A percentile compares a stretch with the other conserved stretches of the same genome.
Evolutionary conservation across 306 rosid species (phyloP).

Genomic region (Ormosia semicastrata): DNA sequence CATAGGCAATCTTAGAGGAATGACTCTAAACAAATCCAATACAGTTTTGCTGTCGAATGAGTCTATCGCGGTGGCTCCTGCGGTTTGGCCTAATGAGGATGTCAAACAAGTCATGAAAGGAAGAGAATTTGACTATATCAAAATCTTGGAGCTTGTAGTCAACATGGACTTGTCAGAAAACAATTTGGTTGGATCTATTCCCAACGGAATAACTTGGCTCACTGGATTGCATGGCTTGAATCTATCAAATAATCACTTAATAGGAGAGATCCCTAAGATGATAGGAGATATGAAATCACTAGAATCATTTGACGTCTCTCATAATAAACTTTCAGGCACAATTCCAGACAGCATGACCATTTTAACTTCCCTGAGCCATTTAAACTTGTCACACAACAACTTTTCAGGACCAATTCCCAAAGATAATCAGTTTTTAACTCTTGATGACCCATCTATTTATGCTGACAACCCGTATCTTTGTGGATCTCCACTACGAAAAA

Average conservation of each 20-base stretch:
- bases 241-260: neutral
- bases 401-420: neutral
- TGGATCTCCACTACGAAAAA: neutral
- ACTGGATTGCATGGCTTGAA: neutral
- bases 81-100: neutral
- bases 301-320: neutral
- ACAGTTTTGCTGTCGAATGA: too few species aligned
- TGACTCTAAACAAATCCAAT: neutral
- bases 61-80: too few species aligned
- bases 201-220: neutral
- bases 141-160: neutral
- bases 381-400: neutral
- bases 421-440: neutral
- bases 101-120: neutral
- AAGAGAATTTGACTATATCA: neutral
- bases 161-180: neutral
- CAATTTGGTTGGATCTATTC: neutral
- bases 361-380: neutral
- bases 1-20: conserved; percentile 6
- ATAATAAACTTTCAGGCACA: neutral
- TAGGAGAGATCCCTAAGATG: neutral
- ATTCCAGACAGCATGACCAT: neutral
- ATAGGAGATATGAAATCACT: neutral
- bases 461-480: neutral
- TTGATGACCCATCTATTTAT: neutral